Conservation (phyloP, 495 filamentous ascomycete species). For the Aspergillus steynii region DNA sequence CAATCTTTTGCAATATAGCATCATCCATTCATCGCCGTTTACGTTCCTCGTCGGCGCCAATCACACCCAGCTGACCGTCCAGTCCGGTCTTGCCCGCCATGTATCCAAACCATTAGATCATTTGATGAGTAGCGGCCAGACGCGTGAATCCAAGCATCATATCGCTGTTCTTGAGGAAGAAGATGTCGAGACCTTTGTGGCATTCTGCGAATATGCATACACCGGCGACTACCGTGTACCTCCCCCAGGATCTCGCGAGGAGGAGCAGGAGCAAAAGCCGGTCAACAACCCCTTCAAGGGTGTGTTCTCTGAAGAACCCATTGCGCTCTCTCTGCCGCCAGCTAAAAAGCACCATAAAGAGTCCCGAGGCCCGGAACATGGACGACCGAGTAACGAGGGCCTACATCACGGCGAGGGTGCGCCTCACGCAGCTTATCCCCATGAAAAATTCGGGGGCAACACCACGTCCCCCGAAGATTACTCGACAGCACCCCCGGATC, state of each 20-base stretch:
- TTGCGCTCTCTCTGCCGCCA: slow-evolving; percentile 5
- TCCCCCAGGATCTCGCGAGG: slow-evolving; percentile 27
- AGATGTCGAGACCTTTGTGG: slow-evolving; percentile 48
- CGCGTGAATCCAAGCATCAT: slow-evolving; percentile 45
- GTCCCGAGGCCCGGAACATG: slow-evolving; percentile 4
- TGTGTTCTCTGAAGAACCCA: slow-evolving; percentile 14
- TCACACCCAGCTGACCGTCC: slow-evolving; percentile 47
- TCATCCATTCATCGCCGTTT: slow-evolving; percentile 45
- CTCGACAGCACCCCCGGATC: neutral
- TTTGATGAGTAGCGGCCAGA: slow-evolving; percentile 48
- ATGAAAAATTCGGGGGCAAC: neutral
- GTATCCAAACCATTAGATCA: slow-evolving; percentile 49
- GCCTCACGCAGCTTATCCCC: neutral
- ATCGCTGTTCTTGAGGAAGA: slow-evolving; percentile 47
- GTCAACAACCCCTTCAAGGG: slow-evolving; percentile 22
- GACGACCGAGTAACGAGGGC: neutral
- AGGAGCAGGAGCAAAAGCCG: slow-evolving; percentile 14
- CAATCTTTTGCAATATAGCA: slow-evolving; percentile 29
- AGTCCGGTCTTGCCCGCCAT: slow-evolving; percentile 47
- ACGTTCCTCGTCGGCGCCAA: slow-evolving; percentile 51
- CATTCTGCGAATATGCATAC: slow-evolving; percentile 53
- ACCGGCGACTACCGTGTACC: slow-evolving; percentile 48
- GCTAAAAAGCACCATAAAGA: slow-evolving; percentile 22
- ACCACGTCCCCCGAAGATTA: neutral
- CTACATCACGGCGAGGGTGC: neutral